phyloP scores from a whole-genome alignment of 257 asterid genomes.

The Nicotiana noctiflora region DNA sequence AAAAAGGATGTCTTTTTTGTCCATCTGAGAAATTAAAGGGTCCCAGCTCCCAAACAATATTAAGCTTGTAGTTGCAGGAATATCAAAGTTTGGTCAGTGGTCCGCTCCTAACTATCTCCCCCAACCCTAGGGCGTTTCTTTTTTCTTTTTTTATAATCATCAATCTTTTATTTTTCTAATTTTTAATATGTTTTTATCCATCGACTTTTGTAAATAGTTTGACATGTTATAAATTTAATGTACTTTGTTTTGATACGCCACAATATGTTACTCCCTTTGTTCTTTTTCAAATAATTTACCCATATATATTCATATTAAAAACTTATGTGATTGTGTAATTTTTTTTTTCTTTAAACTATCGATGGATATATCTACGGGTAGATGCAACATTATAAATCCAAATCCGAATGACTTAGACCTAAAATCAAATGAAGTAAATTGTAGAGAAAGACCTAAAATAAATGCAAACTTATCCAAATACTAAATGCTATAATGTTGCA shows the following conservation, averaged over 20 bases:
- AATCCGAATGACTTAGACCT: too few species aligned
- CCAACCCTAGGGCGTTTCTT: background rate
- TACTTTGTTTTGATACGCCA: too few species aligned
- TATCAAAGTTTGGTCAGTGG: constrained; percentile 5
- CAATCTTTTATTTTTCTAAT: background rate
- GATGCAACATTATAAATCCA: too few species aligned
- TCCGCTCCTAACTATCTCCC: background rate
- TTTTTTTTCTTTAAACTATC: too few species aligned
- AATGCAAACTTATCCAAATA: too few species aligned
- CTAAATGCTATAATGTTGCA: too few species aligned
- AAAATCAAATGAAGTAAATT: background rate
- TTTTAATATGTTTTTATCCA: background rate
- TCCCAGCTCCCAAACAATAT: background rate
- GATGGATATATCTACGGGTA: too few species aligned
- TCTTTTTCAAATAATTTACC: background rate
- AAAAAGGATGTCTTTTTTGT: background rate
- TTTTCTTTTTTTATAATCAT: background rate
- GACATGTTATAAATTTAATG: background rate
- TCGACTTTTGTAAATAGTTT: background rate
- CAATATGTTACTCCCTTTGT: background rate
- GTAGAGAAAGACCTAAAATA: background rate
- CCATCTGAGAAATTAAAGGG: background rate
- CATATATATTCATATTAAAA: too few species aligned
- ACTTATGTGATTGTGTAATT: too few species aligned
- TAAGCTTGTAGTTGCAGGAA: background rate